Base-by-base conservation (phyloP, 257 asterid genomes). In the Nemophila menziesii region DNA sequence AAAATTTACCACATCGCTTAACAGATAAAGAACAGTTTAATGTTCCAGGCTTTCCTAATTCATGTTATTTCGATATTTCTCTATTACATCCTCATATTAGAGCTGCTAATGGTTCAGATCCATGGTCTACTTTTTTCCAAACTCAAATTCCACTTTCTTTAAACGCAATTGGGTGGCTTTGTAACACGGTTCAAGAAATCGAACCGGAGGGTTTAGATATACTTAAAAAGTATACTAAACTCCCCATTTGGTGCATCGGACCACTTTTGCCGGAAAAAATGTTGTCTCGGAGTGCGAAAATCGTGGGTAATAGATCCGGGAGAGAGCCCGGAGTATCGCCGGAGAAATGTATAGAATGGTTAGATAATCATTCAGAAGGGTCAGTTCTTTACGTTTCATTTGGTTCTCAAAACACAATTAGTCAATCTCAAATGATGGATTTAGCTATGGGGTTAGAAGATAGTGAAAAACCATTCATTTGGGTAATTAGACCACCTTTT, bases 381-480 rank as follows among this genome's bases (percentile, higher is more conserved):
- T 78, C 98, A 0, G 87, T 84, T 39, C 68, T 89, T 4, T 89
- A 71, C 78, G 65, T 84, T 5, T 84, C 87, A 2, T 89, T 89
- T 70, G 98, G 98, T n/a, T 89, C 98, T 1, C 98, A 89, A 33
- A 89, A 89, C 80, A 73, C 82, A 8, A 72, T 80, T 6, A 76
- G 79, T 40, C 47, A 68, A 5, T 26, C 78, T 3, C 98, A 89
- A 39, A 89, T 84, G 98, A 80, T 78, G 94, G 78, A 76, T 10
- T 47, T 89, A 17, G 98, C 95, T 6, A 14, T 45, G 54, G 98
- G 98, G 2, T 57, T 89, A 36, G 92, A 78, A 34, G 92, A 70
- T 6, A 61, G 90, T 48, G 43, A 51, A 0, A 67, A 23, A 37
- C 69, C 94, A 14, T 89, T 84, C 64, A 61, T 89, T 7, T 89